Conservation (phyloP, 2,329 filamentous ascomycete genomes). For the Ophiocordyceps camponoti-floridani region DNA sequence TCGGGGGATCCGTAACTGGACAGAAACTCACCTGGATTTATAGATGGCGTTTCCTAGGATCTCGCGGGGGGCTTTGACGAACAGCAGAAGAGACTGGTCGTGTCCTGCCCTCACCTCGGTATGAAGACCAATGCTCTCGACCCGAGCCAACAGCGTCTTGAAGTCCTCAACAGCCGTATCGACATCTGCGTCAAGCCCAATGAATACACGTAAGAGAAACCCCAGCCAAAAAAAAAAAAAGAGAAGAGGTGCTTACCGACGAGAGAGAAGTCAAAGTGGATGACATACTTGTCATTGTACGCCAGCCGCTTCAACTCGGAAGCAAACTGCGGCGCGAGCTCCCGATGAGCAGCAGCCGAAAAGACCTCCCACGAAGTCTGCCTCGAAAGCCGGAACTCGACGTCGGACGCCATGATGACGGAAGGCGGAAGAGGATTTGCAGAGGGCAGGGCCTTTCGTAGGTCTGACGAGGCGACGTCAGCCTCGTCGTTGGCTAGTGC, state of each 20-base stretch:
- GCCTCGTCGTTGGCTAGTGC: neutral
- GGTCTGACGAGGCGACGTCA: neutral
- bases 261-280: conserved; percentile 18
- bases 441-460: neutral
- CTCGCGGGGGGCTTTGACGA: conserved; percentile 44
- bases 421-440: neutral
- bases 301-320: neutral
- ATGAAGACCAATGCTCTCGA: conserved; percentile 45
- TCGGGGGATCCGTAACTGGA: no score
- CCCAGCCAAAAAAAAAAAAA: neutral
- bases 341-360: conserved; percentile 1
- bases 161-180: conserved; percentile 17
- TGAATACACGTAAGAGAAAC: neutral
- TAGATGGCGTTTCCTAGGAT: conserved; percentile 48
- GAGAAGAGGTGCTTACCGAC: conserved; percentile 12
- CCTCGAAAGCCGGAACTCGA: neutral
- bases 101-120: conserved; percentile 56
- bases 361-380: conserved; percentile 1
- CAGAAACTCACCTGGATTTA: conserved; percentile 15
- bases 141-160: conserved; percentile 32
- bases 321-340: conserved; percentile 1
- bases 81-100: conserved; percentile 48
- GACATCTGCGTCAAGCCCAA: conserved; percentile 9
- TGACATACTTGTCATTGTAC: conserved; percentile 21
- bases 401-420: neutral